Conservation (phyloP, 2,329 filamentous ascomycete species). For the Xylariaceae sp. region DNA sequence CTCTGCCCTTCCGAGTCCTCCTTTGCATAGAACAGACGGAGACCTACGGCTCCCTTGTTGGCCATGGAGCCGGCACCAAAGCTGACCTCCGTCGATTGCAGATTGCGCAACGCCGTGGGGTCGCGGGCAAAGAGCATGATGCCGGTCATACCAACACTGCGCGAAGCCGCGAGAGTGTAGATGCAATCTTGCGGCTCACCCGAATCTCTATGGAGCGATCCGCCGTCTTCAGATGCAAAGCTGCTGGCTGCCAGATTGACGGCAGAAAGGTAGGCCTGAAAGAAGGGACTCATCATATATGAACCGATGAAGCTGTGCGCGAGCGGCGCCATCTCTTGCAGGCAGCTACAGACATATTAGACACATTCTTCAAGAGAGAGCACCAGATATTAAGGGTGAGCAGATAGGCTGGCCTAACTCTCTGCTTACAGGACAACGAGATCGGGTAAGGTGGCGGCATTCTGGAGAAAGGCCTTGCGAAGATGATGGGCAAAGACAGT, state of each 20-base stretch:
- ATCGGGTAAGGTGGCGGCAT: conserved; percentile 45
- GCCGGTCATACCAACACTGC: conserved; percentile 83
- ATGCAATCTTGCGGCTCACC: conserved; percentile 30
- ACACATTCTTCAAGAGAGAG: background rate
- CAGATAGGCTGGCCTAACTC: background rate
- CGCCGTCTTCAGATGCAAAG: conserved; percentile 18
- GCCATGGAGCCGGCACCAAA: conserved; percentile 85
- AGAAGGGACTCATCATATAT: conserved; percentile 70
- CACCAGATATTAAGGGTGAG: too few species aligned
- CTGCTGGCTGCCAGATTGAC: conserved; percentile 62
- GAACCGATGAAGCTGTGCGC: conserved; percentile 80
- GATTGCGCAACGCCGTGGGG: conserved; percentile 52
- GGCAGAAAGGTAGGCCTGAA: conserved; percentile 64
- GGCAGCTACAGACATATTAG: conserved; percentile 49
- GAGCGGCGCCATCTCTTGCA: conserved; percentile 88
- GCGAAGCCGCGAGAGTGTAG: conserved; percentile 65
- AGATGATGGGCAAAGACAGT: conserved; percentile 67
- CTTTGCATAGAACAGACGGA: conserved; percentile 59
- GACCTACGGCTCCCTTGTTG: conserved; percentile 87
- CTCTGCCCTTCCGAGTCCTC: conserved; percentile 32
- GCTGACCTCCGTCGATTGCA: conserved; percentile 78
- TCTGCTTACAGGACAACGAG: conserved; percentile 51
- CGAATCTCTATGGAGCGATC: conserved; percentile 1
- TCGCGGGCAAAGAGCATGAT: conserved; percentile 78
- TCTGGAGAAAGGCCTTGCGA: conserved; percentile 51